A percentile compares a stretch with the other conserved stretches of the same genome.
Conservation (phyloP, 179 eudicot species). For the Silene coronaria region DNA sequence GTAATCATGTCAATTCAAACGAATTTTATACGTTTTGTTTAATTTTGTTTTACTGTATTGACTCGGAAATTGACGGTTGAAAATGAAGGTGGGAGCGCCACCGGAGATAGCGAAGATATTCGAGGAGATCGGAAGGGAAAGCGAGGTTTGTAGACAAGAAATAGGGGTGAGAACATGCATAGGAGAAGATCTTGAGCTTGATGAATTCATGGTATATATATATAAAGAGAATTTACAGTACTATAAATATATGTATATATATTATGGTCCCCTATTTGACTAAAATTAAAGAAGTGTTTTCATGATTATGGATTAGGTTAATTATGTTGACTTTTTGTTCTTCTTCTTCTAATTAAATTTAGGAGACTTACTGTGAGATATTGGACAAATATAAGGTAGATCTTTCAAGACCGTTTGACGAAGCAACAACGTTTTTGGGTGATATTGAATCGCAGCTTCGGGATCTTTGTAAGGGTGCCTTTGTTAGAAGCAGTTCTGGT, state of each 20-base stretch:
- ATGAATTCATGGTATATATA: conserved; percentile 35
- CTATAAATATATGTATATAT: not conserved
- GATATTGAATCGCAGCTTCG: conserved; percentile 68
- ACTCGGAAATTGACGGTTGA: not conserved
- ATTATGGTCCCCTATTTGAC: conserved; percentile 26
- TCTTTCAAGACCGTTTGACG: conserved; percentile 77
- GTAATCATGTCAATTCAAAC: not conserved
- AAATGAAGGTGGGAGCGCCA: conserved; percentile 40
- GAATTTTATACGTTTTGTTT: too few species aligned
- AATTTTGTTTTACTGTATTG: too few species aligned
- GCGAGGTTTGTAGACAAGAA: conserved; percentile 21
- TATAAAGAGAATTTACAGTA: too few species aligned
- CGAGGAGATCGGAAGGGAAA: conserved; percentile 37
- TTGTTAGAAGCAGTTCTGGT: conserved; percentile 22
- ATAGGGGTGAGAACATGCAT: conserved; percentile 20
- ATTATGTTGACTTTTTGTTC: conserved; percentile 1
- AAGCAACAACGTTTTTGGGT: conserved; percentile 74
- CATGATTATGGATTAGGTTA: conserved; percentile 1
- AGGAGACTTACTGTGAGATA: conserved; percentile 75
- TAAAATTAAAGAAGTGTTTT: not conserved
- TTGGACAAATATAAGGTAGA: conserved; percentile 79
- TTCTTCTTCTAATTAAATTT: conserved; percentile 5
- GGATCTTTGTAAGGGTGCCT: conserved; percentile 66
- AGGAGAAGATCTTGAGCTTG: conserved; percentile 50
- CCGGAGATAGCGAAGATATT: conserved; percentile 34